A percentile compares a stretch with the other conserved stretches of the same genome.
Evolutionary conservation across 2,329 filamentous ascomycete species (phyloP).

Genomic region (Endothia cerciana): DNA sequence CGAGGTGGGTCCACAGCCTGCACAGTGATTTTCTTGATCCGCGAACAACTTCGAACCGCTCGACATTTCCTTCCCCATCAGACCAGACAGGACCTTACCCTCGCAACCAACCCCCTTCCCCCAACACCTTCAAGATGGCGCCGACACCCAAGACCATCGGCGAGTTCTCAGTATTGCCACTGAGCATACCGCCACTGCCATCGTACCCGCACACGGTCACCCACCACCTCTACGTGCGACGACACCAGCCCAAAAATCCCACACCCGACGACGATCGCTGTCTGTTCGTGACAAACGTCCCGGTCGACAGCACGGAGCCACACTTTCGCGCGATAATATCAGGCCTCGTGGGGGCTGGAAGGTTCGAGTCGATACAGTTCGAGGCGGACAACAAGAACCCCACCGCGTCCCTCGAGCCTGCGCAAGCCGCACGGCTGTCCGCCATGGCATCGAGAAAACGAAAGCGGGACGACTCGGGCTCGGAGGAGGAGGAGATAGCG

Average conservation of each 20-base stretch:
- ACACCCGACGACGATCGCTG: constrained; percentile 75
- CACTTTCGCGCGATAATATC: constrained; percentile 79
- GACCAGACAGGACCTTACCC: not conserved
- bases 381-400: constrained; percentile 59
- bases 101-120: constrained; percentile 10
- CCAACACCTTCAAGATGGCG: constrained; percentile 37
- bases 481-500: constrained; percentile 59
- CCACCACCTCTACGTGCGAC: constrained; percentile 87
- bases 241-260: constrained; percentile 78
- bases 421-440: constrained; percentile 45
- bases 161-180: constrained; percentile 71
- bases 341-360: constrained; percentile 72
- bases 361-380: constrained; percentile 79
- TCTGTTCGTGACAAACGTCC: constrained; percentile 89
- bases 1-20: not conserved
- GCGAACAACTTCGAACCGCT: not conserved
- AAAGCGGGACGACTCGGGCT: constrained; percentile 47
- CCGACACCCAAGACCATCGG: constrained; percentile 49
- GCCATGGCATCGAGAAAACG: constrained; percentile 52
- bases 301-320: constrained; percentile 77
- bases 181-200: constrained; percentile 66
- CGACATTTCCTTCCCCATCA: not conserved
- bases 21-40: constrained; percentile 20
- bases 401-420: constrained; percentile 48
- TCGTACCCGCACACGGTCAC: constrained; percentile 65